A percentile compares a stretch with the other conserved stretches of the same genome.
phyloP scores from a whole-genome alignment of 2,329 filamentous ascomycete species.

The Falciphora oryzae region DNA sequence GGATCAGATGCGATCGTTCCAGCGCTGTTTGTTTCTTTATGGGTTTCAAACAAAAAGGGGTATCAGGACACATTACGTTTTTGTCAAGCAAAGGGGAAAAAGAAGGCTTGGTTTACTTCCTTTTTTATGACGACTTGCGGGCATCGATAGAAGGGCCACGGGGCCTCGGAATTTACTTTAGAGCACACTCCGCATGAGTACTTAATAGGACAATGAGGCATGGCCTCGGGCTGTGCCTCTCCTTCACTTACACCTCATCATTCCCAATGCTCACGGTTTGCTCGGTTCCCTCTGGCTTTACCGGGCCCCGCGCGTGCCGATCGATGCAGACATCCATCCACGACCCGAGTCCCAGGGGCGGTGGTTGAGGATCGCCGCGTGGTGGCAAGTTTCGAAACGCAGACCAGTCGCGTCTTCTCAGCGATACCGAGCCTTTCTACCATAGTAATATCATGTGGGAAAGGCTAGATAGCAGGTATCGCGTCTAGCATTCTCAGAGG shows the following conservation, averaged over 20 bases:
- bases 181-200: neutral
- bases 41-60: neutral
- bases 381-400: too few species aligned
- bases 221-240: neutral
- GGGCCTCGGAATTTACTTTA: neutral
- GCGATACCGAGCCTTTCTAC: too few species aligned
- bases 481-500: too few species aligned
- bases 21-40: neutral
- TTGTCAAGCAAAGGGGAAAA: constrained; percentile 3
- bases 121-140: constrained; percentile 6
- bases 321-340: too few species aligned
- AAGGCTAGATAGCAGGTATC: too few species aligned
- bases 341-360: too few species aligned
- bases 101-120: neutral
- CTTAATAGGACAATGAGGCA: neutral
- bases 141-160: constrained; percentile 6
- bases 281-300: too few species aligned
- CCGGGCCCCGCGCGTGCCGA: too few species aligned
- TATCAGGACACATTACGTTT: neutral
- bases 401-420: too few species aligned
- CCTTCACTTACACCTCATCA: neutral
- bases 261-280: too few species aligned
- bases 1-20: neutral
- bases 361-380: too few species aligned
- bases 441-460: too few species aligned